Percentiles rank a stretch among this genome's conserved stretches.
Conservation (phyloP, 2,329 filamentous ascomycete genomes). For the Fusarium setosum region DNA sequence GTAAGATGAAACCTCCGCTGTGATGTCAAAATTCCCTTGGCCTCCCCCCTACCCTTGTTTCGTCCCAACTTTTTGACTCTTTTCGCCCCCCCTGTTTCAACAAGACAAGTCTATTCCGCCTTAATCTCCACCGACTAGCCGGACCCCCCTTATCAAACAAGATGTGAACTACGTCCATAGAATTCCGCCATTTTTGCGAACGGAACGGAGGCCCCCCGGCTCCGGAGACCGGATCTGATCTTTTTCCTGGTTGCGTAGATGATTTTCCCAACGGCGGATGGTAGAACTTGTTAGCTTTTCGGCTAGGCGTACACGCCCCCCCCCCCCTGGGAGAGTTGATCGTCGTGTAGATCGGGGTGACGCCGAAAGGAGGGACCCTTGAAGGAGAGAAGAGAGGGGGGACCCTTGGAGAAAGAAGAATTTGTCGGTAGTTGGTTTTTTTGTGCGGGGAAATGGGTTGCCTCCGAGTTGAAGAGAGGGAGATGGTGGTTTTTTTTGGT, state of each 20-base stretch:
- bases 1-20: conserved; percentile 2
- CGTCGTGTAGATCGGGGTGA: background rate
- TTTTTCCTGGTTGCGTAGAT: background rate
- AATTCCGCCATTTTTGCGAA: background rate
- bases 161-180: no score
- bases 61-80: background rate
- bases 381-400: background rate
- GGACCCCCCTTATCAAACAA: no score
- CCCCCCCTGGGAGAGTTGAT: background rate
- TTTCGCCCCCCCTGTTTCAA: no score
- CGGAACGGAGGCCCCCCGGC: no score
- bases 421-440: background rate
- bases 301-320: background rate
- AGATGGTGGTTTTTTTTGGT: background rate
- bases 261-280: background rate
- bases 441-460: background rate
- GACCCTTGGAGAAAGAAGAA: background rate
- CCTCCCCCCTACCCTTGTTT: background rate
- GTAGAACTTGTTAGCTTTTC: background rate
- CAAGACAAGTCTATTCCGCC: no score
- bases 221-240: background rate
- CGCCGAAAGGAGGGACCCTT: background rate
- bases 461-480: background rate
- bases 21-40: background rate
- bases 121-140: no score